These are phyloP conservation scores for Ophidiomyces ophidiicola DNA, from an alignment of 2,329 filamentous ascomycete species.

Conservation along the genomic window DNA sequence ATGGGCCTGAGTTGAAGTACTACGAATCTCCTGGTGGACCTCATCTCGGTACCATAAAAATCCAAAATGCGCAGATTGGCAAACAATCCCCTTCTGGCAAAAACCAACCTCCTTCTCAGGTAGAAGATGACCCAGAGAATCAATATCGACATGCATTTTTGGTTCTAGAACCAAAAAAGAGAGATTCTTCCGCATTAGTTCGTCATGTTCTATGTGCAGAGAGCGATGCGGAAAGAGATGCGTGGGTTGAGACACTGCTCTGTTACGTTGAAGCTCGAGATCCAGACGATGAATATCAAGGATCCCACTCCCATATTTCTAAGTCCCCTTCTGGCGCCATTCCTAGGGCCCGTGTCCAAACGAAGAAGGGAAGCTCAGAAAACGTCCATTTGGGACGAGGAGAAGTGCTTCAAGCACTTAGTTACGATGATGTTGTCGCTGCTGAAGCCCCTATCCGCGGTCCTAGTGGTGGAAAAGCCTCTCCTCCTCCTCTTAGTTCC, in stretches of 20 bases:
- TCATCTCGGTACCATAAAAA: constrained; percentile 85
- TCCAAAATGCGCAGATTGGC: constrained; percentile 81
- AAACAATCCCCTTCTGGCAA: constrained; percentile 60
- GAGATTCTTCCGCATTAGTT: constrained; percentile 75
- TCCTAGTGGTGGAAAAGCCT: constrained; percentile 27
- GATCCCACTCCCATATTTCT: constrained; percentile 18
- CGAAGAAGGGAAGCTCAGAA: constrained; percentile 24
- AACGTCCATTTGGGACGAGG: constrained; percentile 30
- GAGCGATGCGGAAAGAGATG: constrained; percentile 80
- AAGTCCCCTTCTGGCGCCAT: constrained; percentile 1
- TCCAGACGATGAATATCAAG: constrained; percentile 21
- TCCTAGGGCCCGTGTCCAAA: constrained; percentile 19
- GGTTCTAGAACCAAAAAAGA: constrained; percentile 89
- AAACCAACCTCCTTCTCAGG: constrained; percentile 49
- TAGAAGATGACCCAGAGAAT: constrained; percentile 65
- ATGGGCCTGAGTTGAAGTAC: constrained; percentile 67
- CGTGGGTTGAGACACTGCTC: constrained; percentile 82
- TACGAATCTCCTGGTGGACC: constrained; percentile 83
- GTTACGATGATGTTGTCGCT: constrained; percentile 46
- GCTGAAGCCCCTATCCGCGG: constrained; percentile 46
- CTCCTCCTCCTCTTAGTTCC: constrained; percentile 23
- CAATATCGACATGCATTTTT: constrained; percentile 95
- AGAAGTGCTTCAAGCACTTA: constrained; percentile 37
- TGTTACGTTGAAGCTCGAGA: constrained; percentile 71
- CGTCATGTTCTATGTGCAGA: constrained; percentile 93